Base-by-base conservation (phyloP, 805 yeast genomes). In the Suhomyces xylopsoci region DNA sequence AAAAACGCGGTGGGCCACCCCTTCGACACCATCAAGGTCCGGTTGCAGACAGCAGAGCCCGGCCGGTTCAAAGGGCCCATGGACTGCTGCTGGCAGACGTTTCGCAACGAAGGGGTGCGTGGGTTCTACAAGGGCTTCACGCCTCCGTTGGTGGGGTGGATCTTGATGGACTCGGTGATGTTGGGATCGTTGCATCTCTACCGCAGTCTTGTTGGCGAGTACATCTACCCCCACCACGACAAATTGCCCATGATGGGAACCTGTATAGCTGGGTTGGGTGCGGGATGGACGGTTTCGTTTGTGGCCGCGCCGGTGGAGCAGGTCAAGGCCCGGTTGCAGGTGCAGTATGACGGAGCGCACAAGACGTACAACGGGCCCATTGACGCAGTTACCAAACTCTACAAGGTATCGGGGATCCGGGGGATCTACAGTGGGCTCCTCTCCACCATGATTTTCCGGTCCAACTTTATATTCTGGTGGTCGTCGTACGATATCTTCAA, bases 251-350 rank as follows among this genome's bases (percentile, higher is more conserved):
- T 90, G 14, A 55, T 78, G 14, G 97, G 96, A 0, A 90, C 87
- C 62, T 76, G 87, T 28, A 67, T 86, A 20, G 93, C 96, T 1
- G 86, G 85, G 0, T 65, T 82, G 28, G 96, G 96, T n/a, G 84
- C 94, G 7, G 97, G 97, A 2, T 82, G 87, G 86, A 91, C 97
- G 0, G 97, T 91, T 12, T 85, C 93, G 46, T 87, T 91, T 72
- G 92, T 91, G n/a, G 97, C 97, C 4, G 96, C 97, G 0, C 97
- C 97, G 2, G 87, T 91, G 7, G 97, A 91, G 67, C 87, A 87
- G 60, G 83, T 91, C 59, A 91, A 91, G 70, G 96, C 96, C 3
- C 79, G 96, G 56, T 76, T 91, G 48, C 97, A 91, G 67, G 90
- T 91, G 10, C 97, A 91, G 64, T 91, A 91, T 65, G 96, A 90